Evolutionary conservation across 2,329 filamentous ascomycete species (phyloP), one percentile per base, ranked within the genome.

Genomic region (Cyphellophora attinorum): DNA sequence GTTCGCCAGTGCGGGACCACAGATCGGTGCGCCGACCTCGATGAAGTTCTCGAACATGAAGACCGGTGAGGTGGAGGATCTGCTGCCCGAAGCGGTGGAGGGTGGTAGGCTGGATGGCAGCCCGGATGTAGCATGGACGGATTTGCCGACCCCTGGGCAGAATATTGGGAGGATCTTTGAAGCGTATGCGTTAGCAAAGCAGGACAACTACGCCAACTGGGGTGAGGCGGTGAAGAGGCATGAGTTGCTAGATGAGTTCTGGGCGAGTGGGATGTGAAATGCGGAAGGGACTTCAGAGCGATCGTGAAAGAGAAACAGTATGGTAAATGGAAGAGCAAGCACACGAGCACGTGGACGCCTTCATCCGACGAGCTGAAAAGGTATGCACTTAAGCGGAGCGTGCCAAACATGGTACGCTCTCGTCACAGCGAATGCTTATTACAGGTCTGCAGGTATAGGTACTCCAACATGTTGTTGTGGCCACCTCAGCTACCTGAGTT

Each of bases 151-250:
- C 1, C 45, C 55, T 3, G 62, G 60, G 1, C 59, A 68, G 34
- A 69, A 65, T 42, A 66, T 79, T 17, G 74, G 63, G 0, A 61
- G 60, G 13, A 45, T 76, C 1, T 79, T 78, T 53, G 74, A 80
- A 45, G 61, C 59, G 1, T 74, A 65, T 55, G 68, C 68, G 4
- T n/a, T 42, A 51, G 15, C 42, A 59, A 11, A 44, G 52, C 11
- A 47, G 60, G n/a, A 46, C 59, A n/a, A n/a, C n/a, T 55, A 58
- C 41, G 67, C 60, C 30, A 51, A 59, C 12, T 66, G 66, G 50
- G 58, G 58, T 27, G 52, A 61, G 35, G 70, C 68, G 1, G 45
- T 68, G 3, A 50, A 50, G 42, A 55, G 70, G n/a, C 68, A 71
- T 49, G 52, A 59, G 47, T 58, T 70, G 52, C 39, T 74, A 17